Evolutionary conservation across 225 moss, liverwort and hornwort genomes (phyloP).

Genomic region (Marchantia paleacea): DNA sequence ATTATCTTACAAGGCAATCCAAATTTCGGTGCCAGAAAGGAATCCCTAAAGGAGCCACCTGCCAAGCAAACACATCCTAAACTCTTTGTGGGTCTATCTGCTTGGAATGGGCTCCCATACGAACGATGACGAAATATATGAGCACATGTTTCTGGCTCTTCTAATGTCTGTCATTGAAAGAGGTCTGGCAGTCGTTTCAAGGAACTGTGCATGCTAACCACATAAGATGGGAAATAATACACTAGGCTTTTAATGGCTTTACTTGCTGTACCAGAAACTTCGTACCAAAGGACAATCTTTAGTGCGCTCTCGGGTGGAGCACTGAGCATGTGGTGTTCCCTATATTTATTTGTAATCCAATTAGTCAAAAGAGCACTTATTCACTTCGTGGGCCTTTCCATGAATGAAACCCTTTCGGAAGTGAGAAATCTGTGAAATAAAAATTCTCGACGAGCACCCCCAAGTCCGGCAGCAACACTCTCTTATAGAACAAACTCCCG

Average conservation of each 20-base stretch:
- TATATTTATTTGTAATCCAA: conserved; percentile 15
- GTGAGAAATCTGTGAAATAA: conserved; percentile 23
- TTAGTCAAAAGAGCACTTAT: conserved; percentile 18
- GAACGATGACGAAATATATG: background rate
- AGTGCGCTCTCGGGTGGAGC: background rate
- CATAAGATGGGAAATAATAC: conserved; percentile 8
- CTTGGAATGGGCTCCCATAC: conserved; percentile 14
- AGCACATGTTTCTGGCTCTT: conserved; percentile 3
- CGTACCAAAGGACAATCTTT: conserved; percentile 2
- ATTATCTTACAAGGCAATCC: conserved; percentile 31
- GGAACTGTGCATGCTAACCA: conserved; percentile 16
- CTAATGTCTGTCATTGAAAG: background rate
- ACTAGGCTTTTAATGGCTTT: conserved; percentile 3
- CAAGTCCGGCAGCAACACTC: conserved; percentile 12
- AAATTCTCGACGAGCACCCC: conserved; percentile 4
- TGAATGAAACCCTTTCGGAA: conserved; percentile 19
- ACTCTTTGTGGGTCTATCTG: conserved; percentile 6
- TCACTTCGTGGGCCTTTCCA: conserved; percentile 26
- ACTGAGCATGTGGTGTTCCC: background rate
- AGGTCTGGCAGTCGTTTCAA: conserved; percentile 1
- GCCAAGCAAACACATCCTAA: conserved; percentile 23
- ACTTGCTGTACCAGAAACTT: conserved; percentile 10
- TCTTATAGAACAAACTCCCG: conserved; percentile 21
- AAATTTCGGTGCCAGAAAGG: conserved; percentile 27
- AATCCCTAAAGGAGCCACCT: conserved; percentile 8